A percentile compares a stretch with the other conserved stretches of the same genome.
Evolutionary conservation across 2,329 filamentous ascomycete species (phyloP).

Genomic region (Penicillium palitans): DNA sequence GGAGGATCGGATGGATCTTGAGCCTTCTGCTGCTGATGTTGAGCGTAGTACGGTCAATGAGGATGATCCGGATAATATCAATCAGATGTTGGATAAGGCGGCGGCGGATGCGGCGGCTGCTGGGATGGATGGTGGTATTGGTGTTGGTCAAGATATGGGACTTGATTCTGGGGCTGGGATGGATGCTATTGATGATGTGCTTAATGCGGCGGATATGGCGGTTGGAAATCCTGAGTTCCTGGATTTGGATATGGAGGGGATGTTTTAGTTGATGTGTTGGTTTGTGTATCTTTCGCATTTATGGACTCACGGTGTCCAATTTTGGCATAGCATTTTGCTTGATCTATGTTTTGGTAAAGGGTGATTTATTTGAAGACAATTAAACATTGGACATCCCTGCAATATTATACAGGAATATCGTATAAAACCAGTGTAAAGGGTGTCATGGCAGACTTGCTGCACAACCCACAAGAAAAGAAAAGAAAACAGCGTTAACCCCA

Average conservation of each 20-base stretch:
- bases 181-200: slow-evolving; percentile 47
- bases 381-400: background rate
- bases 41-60: slow-evolving; percentile 17
- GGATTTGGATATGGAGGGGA: slow-evolving; percentile 48
- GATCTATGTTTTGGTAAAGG: background rate
- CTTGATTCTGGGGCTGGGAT: slow-evolving; percentile 30
- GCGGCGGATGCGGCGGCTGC: slow-evolving; percentile 38
- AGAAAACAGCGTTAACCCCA: background rate
- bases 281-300: background rate
- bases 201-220: slow-evolving; percentile 46
- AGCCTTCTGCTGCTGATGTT: slow-evolving; percentile 19
- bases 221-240: slow-evolving; percentile 47
- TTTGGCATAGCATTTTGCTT: background rate
- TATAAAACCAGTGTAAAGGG: background rate
- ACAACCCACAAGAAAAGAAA: background rate
- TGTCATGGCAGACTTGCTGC: background rate
- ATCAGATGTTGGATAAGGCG: slow-evolving; percentile 43
- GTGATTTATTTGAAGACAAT: background rate
- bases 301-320: background rate
- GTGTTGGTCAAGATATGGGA: slow-evolving; percentile 28
- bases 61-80: slow-evolving; percentile 37
- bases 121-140: slow-evolving; percentile 30
- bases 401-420: background rate
- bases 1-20: slow-evolving; percentile 37
- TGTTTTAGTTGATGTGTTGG: slow-evolving; percentile 33